phyloP scores from a whole-genome alignment of 768 basidiomycete genomes.

The Xerocomellus amylosporus region DNA sequence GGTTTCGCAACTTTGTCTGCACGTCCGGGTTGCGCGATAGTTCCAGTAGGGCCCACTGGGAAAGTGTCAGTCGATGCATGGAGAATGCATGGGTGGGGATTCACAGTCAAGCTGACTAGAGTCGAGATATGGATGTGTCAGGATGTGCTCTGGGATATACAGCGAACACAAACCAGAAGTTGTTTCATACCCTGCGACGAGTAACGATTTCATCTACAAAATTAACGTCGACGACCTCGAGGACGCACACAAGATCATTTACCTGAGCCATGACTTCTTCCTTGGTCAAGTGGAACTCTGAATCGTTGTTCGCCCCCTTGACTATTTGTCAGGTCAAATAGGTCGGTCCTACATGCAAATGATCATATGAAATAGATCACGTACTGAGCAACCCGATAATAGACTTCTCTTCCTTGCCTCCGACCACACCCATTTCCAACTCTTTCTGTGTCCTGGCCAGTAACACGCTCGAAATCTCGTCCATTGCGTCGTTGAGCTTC shows the following conservation, averaged over 20 bases:
- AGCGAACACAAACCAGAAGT: constrained; percentile 10
- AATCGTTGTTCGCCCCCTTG: constrained; percentile 33
- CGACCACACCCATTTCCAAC: constrained; percentile 23
- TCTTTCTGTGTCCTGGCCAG: constrained; percentile 37
- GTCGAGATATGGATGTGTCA: not conserved
- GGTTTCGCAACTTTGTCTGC: constrained; percentile 49
- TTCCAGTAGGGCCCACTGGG: constrained; percentile 57
- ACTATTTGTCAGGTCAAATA: constrained; percentile 22
- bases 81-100: not conserved
- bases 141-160: not conserved
- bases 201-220: constrained; percentile 18
- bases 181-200: constrained; percentile 24
- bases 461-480: constrained; percentile 39
- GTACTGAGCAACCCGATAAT: constrained; percentile 26
- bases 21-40: constrained; percentile 43
- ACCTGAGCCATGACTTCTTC: constrained; percentile 29
- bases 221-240: not conserved
- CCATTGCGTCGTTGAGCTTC: constrained; percentile 35
- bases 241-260: not conserved
- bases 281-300: constrained; percentile 22
- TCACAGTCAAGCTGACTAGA: constrained; percentile 22
- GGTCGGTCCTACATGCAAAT: not conserved
- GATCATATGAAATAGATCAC: constrained; percentile 16
- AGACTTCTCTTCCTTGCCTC: constrained; percentile 24
- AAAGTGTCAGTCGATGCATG: not conserved